A percentile compares a stretch with the other conserved stretches of the same genome.
phyloP scores from a whole-genome alignment of 2,329 filamentous ascomycete genomes.

The Huntiella decipiens region DNA sequence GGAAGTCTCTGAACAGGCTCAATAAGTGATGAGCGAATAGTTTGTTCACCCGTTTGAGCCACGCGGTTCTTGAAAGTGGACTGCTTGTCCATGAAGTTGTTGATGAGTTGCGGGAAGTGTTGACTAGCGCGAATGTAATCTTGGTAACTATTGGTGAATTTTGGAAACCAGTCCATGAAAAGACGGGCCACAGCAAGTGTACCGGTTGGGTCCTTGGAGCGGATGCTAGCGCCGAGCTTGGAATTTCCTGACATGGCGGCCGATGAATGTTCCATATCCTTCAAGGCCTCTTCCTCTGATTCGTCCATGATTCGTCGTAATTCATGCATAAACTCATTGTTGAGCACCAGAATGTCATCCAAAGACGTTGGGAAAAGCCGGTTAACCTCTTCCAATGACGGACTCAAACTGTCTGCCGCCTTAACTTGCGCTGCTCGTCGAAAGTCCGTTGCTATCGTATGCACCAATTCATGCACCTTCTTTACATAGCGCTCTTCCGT shows the following conservation, averaged over 20 bases:
- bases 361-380: constrained; percentile 67
- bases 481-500: constrained; percentile 88
- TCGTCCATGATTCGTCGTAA: constrained; percentile 61
- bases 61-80: constrained; percentile 70
- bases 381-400: constrained; percentile 51
- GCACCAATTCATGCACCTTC: constrained; percentile 70
- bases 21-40: constrained; percentile 76
- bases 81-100: constrained; percentile 56
- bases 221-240: constrained; percentile 25
- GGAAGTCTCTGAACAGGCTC: constrained; percentile 90
- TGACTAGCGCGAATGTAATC: constrained; percentile 86
- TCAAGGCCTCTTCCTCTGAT: constrained; percentile 61
- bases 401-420: constrained; percentile 43
- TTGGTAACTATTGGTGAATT: constrained; percentile 77
- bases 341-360: constrained; percentile 62
- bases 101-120: constrained; percentile 65
- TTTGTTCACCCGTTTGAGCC: constrained; percentile 72
- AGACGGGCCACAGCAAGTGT: constrained; percentile 59
- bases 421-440: constrained; percentile 46
- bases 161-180: constrained; percentile 80
- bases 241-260: constrained; percentile 21
- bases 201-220: constrained; percentile 54
- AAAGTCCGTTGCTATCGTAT: constrained; percentile 64
- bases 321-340: constrained; percentile 60
- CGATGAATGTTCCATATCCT: constrained; percentile 48